Conservation (phyloP, 2,329 filamentous ascomycete genomes). For the Corniculantispora saksenae region DNA sequence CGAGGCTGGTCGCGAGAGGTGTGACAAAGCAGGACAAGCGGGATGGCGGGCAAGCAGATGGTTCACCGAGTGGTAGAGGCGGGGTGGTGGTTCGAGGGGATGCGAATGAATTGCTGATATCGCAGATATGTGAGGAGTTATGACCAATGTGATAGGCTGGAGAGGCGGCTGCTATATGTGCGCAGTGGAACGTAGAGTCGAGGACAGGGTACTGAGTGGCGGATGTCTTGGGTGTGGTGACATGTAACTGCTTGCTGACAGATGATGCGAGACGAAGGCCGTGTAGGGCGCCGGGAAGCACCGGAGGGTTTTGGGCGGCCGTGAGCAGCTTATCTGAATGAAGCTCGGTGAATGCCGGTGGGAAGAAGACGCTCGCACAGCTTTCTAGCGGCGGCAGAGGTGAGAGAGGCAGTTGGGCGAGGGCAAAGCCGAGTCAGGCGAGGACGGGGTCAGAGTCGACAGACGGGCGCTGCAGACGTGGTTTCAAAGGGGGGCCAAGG, state of each 20-base stretch:
- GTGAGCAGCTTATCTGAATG: not conserved
- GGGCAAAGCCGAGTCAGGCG: slow-evolving; percentile 2
- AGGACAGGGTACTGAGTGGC: not conserved
- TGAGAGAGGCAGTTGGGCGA: not conserved
- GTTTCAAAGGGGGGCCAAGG: not conserved
- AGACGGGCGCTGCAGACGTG: not conserved
- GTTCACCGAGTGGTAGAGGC: not conserved
- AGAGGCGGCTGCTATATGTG: not conserved
- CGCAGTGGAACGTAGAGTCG: not conserved
- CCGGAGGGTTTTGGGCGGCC: not conserved
- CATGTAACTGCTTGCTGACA: not conserved
- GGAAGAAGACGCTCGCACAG: too few species aligned
- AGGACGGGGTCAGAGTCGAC: not conserved
- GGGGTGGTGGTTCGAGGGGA: not conserved
- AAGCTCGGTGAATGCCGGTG: too few species aligned
- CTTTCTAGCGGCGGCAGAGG: not conserved
- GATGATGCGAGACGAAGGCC: not conserved
- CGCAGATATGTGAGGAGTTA: not conserved
- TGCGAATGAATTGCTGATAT: not conserved
- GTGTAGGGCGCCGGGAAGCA: not conserved
- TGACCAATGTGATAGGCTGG: not conserved
- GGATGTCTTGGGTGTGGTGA: not conserved
- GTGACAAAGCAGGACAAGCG: not conserved
- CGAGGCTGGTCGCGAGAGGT: not conserved
- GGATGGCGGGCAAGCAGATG: not conserved